phyloP scores from a whole-genome alignment of 805 yeast genomes.

The Starmerella etchellsii region DNA sequence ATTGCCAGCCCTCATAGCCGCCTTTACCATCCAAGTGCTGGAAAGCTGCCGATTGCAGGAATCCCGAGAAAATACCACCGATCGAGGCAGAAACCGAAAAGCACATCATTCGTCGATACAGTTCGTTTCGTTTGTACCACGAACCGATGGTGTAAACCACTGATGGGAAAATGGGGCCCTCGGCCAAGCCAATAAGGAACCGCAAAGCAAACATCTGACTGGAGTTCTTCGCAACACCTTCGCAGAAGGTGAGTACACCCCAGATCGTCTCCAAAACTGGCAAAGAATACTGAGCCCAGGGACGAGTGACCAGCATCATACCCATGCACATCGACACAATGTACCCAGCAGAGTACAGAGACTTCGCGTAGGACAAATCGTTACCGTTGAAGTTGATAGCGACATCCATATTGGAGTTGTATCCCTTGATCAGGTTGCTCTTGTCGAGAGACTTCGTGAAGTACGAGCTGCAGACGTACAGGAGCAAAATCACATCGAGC shows the following conservation, averaged over 20 bases:
- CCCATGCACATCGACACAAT: slow-evolving; percentile 36
- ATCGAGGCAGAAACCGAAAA: slow-evolving; percentile 32
- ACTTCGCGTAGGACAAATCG: slow-evolving; percentile 37
- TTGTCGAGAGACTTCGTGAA: slow-evolving; percentile 42
- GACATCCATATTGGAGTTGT: slow-evolving; percentile 45
- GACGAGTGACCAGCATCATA: slow-evolving; percentile 26
- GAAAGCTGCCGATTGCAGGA: slow-evolving; percentile 35
- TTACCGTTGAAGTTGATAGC: slow-evolving; percentile 33
- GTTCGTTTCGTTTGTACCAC: slow-evolving; percentile 36
- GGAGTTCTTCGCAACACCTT: slow-evolving; percentile 25
- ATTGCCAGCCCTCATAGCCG: slow-evolving; percentile 46
- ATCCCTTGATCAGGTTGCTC: slow-evolving; percentile 39
- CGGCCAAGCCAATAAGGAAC: slow-evolving; percentile 35
- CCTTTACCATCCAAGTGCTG: slow-evolving; percentile 30
- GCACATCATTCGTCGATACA: slow-evolving; percentile 32
- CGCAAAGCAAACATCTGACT: slow-evolving; percentile 32
- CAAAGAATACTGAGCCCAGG: slow-evolving; percentile 27
- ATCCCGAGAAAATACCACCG: slow-evolving; percentile 36
- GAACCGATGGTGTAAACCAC: slow-evolving; percentile 34
- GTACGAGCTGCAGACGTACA: slow-evolving; percentile 29
- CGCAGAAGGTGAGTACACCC: slow-evolving; percentile 30
- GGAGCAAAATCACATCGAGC: slow-evolving; percentile 26
- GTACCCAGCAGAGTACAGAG: slow-evolving; percentile 34
- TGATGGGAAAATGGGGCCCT: slow-evolving; percentile 34
- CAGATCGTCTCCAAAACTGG: slow-evolving; percentile 29